Evolutionary conservation across 1,139 yeast genomes (phyloP), one percentile per base, ranked within the genome.

Genomic region (Candida glucosophila): DNA sequence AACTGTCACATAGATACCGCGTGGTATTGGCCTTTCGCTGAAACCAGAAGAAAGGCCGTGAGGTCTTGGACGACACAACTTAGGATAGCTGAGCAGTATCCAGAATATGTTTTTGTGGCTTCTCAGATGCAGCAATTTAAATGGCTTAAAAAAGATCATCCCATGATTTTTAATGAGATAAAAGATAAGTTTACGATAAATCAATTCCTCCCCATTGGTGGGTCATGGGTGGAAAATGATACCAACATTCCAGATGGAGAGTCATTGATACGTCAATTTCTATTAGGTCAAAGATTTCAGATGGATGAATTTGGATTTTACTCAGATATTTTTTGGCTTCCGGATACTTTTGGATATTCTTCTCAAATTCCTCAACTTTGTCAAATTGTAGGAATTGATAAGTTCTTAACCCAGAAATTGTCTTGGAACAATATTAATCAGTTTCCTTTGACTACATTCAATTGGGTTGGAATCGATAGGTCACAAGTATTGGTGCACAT

Each of bases 21-120:
- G 13, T 86, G 96, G 95, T 64, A 82, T 34, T 90, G 98, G 98
- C 97, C 96, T 8, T 88, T 79, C 62, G 96, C 95, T 3, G 96
- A 90, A 52, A 85, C 97, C 1, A 78, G 80, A 41, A 70, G 96
- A 33, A 86, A 86, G 47, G 74, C 88, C 32, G 95, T 86, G 4
- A 71, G 98, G 37, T 85, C 95, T 4, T 90, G 97, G 97, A 78
- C 95, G 1, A 75, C 95, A 8, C 98, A 90, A 55, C 61, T 88
- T 31, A 78, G 85, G 30, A 56, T 90, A 31, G 73, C 92, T 40
- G 90, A 86, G 29, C 67, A 77, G 39, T 90, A 83, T 41, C 96
- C 97, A 1, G 98, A 90, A 55, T 86, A 83, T 47, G 77, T 77
- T 14, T 90, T 90, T 56, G 96, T 79, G 13, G 95, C 97, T 1